These are phyloP conservation scores for Candolleomyces eurysporus DNA, from an alignment of 768 basidiomycete species.

Conservation along the genomic window DNA sequence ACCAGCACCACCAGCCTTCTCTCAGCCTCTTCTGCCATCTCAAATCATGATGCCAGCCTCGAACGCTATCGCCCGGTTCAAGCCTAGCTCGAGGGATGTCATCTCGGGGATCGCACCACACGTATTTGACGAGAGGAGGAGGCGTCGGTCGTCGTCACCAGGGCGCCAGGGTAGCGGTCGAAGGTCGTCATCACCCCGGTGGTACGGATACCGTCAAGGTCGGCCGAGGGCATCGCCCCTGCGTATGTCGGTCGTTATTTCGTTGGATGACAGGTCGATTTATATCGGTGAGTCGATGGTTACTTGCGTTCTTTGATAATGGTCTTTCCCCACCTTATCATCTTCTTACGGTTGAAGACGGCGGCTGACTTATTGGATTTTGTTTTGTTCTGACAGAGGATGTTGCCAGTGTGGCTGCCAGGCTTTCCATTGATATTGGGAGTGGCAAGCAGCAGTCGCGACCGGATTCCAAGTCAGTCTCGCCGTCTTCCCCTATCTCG, in stretches of 20 bases:
- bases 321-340: neutral
- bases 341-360: neutral
- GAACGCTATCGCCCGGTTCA: slow-evolving; percentile 31
- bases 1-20: neutral
- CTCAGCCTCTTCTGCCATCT: neutral
- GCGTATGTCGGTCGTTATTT: neutral
- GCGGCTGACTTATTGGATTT: no score
- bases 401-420: no score
- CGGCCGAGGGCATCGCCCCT: neutral
- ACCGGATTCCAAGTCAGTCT: no score
- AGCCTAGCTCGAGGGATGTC: slow-evolving; percentile 39
- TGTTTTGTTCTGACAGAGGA: no score
- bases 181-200: neutral
- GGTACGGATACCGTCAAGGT: neutral
- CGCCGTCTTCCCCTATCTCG: no score
- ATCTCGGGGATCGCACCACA: slow-evolving; percentile 46
- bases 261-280: neutral
- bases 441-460: no score
- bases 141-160: neutral
- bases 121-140: slow-evolving; percentile 38
- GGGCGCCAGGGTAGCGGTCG: neutral
- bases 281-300: neutral
- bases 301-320: neutral
- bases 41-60: neutral
- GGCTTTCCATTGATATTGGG: no score